Conservation (phyloP, 768 basidiomycete species). For the Xerocomellus intermedius region DNA sequence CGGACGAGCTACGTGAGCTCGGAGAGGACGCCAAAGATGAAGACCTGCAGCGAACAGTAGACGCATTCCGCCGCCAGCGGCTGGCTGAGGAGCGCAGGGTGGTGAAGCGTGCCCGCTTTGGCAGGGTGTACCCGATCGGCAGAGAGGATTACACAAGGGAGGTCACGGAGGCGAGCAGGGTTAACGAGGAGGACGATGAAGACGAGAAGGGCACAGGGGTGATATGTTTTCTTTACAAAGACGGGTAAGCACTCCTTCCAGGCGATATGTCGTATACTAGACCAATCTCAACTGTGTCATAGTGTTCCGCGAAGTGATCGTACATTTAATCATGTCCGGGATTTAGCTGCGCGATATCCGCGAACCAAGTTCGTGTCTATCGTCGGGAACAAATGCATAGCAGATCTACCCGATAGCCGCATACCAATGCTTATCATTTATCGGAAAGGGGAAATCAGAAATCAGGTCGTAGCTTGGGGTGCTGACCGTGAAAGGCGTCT, state of each 20-base stretch:
- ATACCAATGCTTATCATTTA: conserved; percentile 93
- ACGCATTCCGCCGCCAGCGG: conserved; percentile 60
- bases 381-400: conserved; percentile 91
- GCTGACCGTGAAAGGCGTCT: conserved; percentile 71
- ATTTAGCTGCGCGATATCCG: conserved; percentile 79
- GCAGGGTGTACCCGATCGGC: conserved; percentile 82
- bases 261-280: background rate
- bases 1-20: conserved; percentile 63
- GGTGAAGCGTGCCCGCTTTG: conserved; percentile 68
- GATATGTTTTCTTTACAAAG: conserved; percentile 93
- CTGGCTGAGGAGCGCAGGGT: conserved; percentile 59
- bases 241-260: conserved; percentile 59
- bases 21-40: conserved; percentile 74
- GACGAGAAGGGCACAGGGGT: conserved; percentile 83
- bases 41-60: conserved; percentile 72
- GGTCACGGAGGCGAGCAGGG: conserved; percentile 88
- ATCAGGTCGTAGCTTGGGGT: conserved; percentile 84
- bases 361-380: conserved; percentile 96
- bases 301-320: conserved; percentile 83
- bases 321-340: conserved; percentile 63
- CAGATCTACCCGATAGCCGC: conserved; percentile 89
- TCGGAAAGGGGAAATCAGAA: conserved; percentile 84
- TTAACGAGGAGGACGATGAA: conserved; percentile 62
- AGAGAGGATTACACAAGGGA: conserved; percentile 94
- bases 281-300: conserved; percentile 1